phyloP scores from a whole-genome alignment of 108 stramenopile species.

The Skeletonema tropicum region DNA sequence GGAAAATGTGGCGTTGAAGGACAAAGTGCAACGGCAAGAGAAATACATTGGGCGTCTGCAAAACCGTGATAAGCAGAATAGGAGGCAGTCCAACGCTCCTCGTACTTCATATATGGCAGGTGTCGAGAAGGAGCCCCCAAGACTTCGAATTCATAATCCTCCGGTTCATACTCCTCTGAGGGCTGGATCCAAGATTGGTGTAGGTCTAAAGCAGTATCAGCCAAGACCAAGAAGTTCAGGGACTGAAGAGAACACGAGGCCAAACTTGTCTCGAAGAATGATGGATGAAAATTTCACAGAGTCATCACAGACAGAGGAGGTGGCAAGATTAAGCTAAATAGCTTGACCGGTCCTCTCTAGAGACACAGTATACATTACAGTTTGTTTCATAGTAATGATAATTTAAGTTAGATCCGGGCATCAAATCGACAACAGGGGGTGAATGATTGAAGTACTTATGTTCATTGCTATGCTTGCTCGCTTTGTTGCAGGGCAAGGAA shows the following conservation, averaged over 20 bases:
- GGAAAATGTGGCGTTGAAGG: conserved; percentile 20
- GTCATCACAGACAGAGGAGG: not conserved
- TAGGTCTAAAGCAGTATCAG: not conserved
- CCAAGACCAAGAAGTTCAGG: not conserved
- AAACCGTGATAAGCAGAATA: conserved; percentile 29
- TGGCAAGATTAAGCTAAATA: not conserved
- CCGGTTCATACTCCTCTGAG: not conserved
- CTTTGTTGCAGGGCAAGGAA: too few species aligned
- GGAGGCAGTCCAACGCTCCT: conserved; percentile 1
- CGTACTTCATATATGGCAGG: conserved; percentile 4
- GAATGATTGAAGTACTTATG: too few species aligned
- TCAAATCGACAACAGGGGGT: not conserved
- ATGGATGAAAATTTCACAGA: not conserved
- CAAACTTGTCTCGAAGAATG: not conserved
- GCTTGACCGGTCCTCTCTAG: not conserved
- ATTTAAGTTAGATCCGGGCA: not conserved
- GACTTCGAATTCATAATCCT: not conserved
- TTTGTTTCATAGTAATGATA: not conserved
- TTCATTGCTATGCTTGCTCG: too few species aligned
- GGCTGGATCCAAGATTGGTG: not conserved
- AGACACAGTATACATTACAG: not conserved
- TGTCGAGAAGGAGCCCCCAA: not conserved
- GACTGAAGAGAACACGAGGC: not conserved
- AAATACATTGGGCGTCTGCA: conserved; percentile 41
- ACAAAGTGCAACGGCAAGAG: conserved; percentile 29